Conservation (phyloP, 805 yeast species). For the Starmerella etchellsii region DNA sequence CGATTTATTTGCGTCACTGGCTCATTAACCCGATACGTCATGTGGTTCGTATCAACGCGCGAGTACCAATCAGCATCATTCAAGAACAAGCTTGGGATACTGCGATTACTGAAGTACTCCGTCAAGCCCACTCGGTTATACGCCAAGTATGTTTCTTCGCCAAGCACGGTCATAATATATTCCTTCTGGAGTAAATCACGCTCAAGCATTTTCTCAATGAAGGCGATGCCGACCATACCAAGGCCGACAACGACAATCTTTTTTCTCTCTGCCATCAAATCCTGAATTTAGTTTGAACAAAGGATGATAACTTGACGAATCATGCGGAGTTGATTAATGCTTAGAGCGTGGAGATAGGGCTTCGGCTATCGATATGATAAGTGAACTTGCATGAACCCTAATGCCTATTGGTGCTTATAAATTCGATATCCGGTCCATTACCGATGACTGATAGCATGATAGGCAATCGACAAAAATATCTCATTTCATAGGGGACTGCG, state of each 20-base stretch:
- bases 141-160: slow-evolving; percentile 30
- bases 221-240: slow-evolving; percentile 31
- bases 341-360: too few relatives aligned
- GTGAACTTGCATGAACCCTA: too few relatives aligned
- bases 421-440: too few relatives aligned
- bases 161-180: slow-evolving; percentile 25
- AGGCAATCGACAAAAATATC: too few relatives aligned
- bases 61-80: slow-evolving; percentile 16
- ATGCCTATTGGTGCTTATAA: too few relatives aligned
- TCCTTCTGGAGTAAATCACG: slow-evolving; percentile 24
- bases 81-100: slow-evolving; percentile 8
- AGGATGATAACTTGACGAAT: too few relatives aligned
- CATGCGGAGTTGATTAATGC: too few relatives aligned
- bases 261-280: slow-evolving; percentile 6
- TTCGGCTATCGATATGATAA: too few relatives aligned
- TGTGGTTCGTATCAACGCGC: slow-evolving; percentile 12
- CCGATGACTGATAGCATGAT: too few relatives aligned
- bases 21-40: slow-evolving; percentile 17
- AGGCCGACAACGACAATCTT: slow-evolving; percentile 28
- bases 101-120: slow-evolving; percentile 14
- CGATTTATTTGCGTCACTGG: slow-evolving; percentile 11
- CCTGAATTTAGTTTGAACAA: too few relatives aligned
- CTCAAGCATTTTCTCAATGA: slow-evolving; percentile 27
- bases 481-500: too few relatives aligned
- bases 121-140: slow-evolving; percentile 29